Evolutionary conservation across 2,329 filamentous ascomycete species (phyloP).

Genomic region (Pseudogymnoascus sp.): DNA sequence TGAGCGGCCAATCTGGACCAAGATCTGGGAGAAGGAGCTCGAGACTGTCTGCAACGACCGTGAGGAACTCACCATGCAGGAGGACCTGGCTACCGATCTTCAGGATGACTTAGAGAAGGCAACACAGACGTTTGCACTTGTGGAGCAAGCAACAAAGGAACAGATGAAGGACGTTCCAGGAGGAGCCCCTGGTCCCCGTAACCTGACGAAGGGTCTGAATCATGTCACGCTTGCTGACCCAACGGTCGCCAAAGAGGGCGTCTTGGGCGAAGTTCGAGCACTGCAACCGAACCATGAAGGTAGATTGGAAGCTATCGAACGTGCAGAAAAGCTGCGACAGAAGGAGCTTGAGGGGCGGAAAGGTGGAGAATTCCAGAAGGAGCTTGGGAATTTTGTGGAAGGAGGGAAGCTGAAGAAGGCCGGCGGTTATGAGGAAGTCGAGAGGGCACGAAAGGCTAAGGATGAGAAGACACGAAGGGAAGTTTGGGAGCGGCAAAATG

Average conservation of each 20-base stretch:
- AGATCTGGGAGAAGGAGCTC: slow-evolving; percentile 98
- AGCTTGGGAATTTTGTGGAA: slow-evolving; percentile 76
- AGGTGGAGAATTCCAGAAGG: slow-evolving; percentile 69
- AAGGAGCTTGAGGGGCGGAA: slow-evolving; percentile 75
- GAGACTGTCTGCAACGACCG: slow-evolving; percentile 93
- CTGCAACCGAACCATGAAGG: slow-evolving; percentile 91
- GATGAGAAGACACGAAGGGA: slow-evolving; percentile 82
- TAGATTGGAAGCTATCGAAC: slow-evolving; percentile 87
- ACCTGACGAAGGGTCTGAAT: slow-evolving; percentile 49
- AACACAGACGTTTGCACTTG: slow-evolving; percentile 83
- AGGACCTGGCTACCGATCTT: slow-evolving; percentile 86
- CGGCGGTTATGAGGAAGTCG: slow-evolving; percentile 88
- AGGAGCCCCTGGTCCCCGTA: slow-evolving; percentile 45
- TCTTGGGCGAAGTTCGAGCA: slow-evolving; percentile 87
- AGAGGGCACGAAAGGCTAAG: slow-evolving; percentile 73
- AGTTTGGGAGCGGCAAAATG: slow-evolving; percentile 63
- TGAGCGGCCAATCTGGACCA: slow-evolving; percentile 96
- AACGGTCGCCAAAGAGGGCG: slow-evolving; percentile 76
- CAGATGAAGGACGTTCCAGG: slow-evolving; percentile 72
- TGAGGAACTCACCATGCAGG: slow-evolving; percentile 90
- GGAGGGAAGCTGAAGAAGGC: slow-evolving; percentile 94
- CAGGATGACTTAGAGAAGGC: slow-evolving; percentile 95
- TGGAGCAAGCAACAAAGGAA: slow-evolving; percentile 97
- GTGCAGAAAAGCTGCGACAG: slow-evolving; percentile 86
- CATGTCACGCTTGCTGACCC: slow-evolving; percentile 56